Evolutionary conservation across 768 basidiomycete genomes (phyloP), one percentile per base, ranked within the genome.

Genomic region (Russula sp.): DNA sequence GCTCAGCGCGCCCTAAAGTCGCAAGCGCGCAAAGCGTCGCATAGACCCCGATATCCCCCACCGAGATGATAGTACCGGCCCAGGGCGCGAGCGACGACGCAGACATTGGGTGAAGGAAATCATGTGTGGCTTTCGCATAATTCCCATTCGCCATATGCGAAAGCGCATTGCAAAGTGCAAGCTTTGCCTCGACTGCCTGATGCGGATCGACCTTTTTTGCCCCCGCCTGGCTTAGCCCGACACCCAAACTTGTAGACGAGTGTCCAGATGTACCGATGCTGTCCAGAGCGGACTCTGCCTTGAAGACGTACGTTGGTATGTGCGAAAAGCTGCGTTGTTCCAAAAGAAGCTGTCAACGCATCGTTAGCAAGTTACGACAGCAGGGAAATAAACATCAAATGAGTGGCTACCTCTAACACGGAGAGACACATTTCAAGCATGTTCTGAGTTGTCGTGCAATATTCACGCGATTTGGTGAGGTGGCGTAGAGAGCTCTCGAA

Each of bases 381-480:
- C 7, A 34, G 3, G 1, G 22, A 45, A 53, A 20, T 34, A 43
- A 45, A 25, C 20, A 10, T 14, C 3, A 6, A 20, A n/a, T 10
- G 16, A 49, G 52, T 22, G 34, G 67, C 73, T 67, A 88, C 90
- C 80, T 92, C 90, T 2, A 92, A 77, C 16, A 91, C 83, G 3
- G 87, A 86, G 49, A 92, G 75, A 73, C 89, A 93, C 85, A 94
- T 92, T 59, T 98, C 96, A 3, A 98, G 80, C n/a, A 96, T 85
- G 66, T 98, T 94, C 67, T 89, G 85, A 59, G 87, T 87, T 10
- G 92, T 91, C 14, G 92, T 87, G 72, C 93, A 94, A 74, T 85
- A 97, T 71, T 98, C 96, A 60, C 95, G 85, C 13, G 87, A 89
- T 69, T 94, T 93, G n/a, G 88, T 88, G 73, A 87, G 88, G 67